Percentiles rank a stretch among this genome's conserved stretches.
These are phyloP conservation scores for Arctium lappa DNA, from an alignment of 129 eudicot genomes.

Conservation along the genomic window DNA sequence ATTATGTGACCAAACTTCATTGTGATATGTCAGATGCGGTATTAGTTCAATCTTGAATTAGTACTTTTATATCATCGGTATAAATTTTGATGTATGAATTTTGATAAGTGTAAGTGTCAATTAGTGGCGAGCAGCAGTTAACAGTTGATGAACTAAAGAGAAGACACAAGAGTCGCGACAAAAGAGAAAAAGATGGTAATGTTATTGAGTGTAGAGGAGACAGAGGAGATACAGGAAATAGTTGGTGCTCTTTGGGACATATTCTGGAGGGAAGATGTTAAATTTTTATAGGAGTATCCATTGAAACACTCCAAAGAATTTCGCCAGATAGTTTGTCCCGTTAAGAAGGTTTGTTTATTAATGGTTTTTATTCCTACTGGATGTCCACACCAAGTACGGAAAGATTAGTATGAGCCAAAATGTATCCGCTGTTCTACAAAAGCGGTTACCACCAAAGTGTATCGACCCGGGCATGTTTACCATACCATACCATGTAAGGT, in stretches of 20 bases:
- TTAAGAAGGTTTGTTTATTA: conserved; percentile 41
- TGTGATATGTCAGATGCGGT: conserved; percentile 21
- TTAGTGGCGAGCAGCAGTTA: no score
- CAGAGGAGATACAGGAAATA: background rate
- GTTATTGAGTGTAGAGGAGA: no score
- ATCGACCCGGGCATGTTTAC: no score
- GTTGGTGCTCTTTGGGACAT: conserved; percentile 78
- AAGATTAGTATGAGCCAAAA: no score
- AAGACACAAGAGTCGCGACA: no score
- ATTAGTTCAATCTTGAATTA: background rate
- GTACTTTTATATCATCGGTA: background rate
- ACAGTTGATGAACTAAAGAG: no score
- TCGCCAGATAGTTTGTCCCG: conserved; percentile 52
- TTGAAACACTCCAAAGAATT: conserved; percentile 45
- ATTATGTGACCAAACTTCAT: conserved; percentile 22
- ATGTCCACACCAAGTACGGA: no score
- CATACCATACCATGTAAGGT: no score
- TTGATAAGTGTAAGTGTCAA: background rate
- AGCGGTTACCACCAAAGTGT: no score
- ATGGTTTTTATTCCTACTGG: no score
- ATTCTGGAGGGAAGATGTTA: conserved; percentile 66
- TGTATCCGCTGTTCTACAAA: no score
- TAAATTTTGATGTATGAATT: background rate
- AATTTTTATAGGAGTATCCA: conserved; percentile 43
- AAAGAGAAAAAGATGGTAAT: no score